Percentiles rank a stretch among this genome's conserved stretches.
These are phyloP conservation scores for Allantophomopsis cytisporea DNA, from an alignment of 2,329 filamentous ascomycete species.

Conservation along the genomic window DNA sequence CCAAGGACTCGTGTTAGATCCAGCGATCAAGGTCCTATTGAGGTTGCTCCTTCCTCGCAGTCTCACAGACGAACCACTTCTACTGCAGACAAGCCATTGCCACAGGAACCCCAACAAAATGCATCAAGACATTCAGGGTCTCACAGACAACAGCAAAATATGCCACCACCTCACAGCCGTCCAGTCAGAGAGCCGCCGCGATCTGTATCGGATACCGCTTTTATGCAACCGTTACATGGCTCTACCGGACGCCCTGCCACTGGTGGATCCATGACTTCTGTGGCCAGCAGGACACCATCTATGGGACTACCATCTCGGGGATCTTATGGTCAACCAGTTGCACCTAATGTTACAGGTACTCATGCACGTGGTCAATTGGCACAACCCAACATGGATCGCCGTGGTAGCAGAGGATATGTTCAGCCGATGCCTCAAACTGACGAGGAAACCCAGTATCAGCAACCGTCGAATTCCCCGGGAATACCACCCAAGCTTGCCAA, in stretches of 20 bases:
- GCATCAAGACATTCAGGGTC: slow-evolving; percentile 24
- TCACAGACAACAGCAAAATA: slow-evolving; percentile 24
- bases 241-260: slow-evolving; percentile 56
- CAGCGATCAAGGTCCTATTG: slow-evolving; percentile 37
- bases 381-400: slow-evolving; percentile 38
- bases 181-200: slow-evolving; percentile 35
- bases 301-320: slow-evolving; percentile 55
- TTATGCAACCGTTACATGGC: slow-evolving; percentile 35
- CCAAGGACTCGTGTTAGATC: slow-evolving; percentile 38
- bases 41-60: slow-evolving; percentile 18
- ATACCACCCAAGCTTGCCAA: slow-evolving; percentile 44
- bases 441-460: slow-evolving; percentile 38
- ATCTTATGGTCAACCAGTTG: slow-evolving; percentile 79
- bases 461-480: slow-evolving; percentile 28
- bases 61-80: slow-evolving; percentile 21
- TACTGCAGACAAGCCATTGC: slow-evolving; percentile 40
- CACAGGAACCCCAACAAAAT: slow-evolving; percentile 36
- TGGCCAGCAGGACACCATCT: slow-evolving; percentile 28
- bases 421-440: slow-evolving; percentile 41
- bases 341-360: slow-evolving; percentile 75
- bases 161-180: slow-evolving; percentile 23
- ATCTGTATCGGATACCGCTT: slow-evolving; percentile 36
- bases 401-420: slow-evolving; percentile 47
- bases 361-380: slow-evolving; percentile 85
- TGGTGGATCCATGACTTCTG: slow-evolving; percentile 64